These are phyloP conservation scores for Penicillium thymicola DNA, from an alignment of 2,329 filamentous ascomycete genomes.

Conservation along the genomic window DNA sequence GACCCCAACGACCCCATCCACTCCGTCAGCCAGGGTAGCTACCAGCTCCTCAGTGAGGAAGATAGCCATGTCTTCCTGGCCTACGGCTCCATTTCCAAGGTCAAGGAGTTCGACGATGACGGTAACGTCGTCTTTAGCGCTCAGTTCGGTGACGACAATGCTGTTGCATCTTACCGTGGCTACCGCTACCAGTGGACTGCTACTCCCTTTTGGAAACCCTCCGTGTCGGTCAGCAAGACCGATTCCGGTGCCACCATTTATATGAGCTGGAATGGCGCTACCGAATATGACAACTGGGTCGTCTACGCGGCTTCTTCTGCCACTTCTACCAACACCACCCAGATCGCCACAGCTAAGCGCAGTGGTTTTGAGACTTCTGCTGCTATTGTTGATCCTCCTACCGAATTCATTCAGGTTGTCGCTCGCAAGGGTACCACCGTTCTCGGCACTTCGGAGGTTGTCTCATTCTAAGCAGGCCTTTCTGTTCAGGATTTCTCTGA, in stretches of 20 bases:
- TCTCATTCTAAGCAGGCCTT: not conserved
- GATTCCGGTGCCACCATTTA: slow-evolving; percentile 19
- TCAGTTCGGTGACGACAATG: slow-evolving; percentile 27
- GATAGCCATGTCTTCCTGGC: slow-evolving; percentile 26
- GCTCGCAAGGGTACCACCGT: slow-evolving; percentile 28
- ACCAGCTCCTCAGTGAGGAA: too few relatives aligned
- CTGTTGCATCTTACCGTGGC: slow-evolving; percentile 31
- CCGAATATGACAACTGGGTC: slow-evolving; percentile 33
- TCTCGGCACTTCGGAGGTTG: slow-evolving; percentile 22
- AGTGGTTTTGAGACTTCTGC: slow-evolving; percentile 30
- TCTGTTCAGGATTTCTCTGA: not conserved
- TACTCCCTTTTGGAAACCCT: slow-evolving; percentile 20
- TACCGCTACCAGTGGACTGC: slow-evolving; percentile 22
- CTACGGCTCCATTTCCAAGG: slow-evolving; percentile 31
- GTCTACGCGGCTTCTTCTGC: slow-evolving; percentile 27
- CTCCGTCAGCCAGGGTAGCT: too few relatives aligned
- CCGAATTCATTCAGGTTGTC: slow-evolving; percentile 28
- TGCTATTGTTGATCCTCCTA: slow-evolving; percentile 14
- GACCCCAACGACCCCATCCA: too few relatives aligned
- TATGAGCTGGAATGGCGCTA: slow-evolving; percentile 43
- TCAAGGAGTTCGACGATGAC: slow-evolving; percentile 31
- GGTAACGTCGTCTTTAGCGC: slow-evolving; percentile 30
- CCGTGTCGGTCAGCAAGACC: slow-evolving; percentile 7
- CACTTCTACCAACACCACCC: slow-evolving; percentile 16
- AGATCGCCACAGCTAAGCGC: slow-evolving; percentile 23